Conservation (phyloP, 345 rosid genomes). For the Eucalyptus cloeziana region DNA sequence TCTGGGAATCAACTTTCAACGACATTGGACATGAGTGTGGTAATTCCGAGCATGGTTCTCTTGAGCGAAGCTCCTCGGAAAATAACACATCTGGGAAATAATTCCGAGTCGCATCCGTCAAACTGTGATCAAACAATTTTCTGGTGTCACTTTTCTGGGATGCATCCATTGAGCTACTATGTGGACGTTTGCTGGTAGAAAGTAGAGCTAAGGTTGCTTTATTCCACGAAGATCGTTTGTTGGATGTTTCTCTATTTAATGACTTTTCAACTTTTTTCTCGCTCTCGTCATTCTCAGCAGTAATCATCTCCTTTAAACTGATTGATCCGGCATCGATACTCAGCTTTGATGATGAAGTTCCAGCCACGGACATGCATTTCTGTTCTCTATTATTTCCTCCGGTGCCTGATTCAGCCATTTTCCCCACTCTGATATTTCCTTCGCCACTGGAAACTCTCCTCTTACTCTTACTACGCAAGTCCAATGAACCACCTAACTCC, state of each 20-base stretch:
- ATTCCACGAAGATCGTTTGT: conserved; percentile 12
- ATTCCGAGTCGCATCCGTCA: conserved; percentile 3
- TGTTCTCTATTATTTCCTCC: not conserved
- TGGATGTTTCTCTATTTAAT: conserved; percentile 6
- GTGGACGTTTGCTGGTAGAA: conserved; percentile 21
- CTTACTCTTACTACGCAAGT: not conserved
- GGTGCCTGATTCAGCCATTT: not conserved
- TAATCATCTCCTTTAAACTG: conserved; percentile 10
- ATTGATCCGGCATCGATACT: not conserved
- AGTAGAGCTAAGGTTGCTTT: conserved; percentile 31
- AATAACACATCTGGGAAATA: conserved; percentile 14
- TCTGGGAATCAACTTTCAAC: conserved; percentile 12
- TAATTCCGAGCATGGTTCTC: conserved; percentile 16
- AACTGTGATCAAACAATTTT: conserved; percentile 8
- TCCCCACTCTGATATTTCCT: not conserved
- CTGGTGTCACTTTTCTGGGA: not conserved
- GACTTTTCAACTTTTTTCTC: conserved; percentile 10
- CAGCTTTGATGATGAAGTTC: conserved; percentile 7
- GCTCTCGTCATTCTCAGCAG: conserved; percentile 2
- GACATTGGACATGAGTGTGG: conserved; percentile 44
- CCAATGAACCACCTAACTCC: not conserved
- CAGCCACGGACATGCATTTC: conserved; percentile 3
- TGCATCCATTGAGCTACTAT: not conserved
- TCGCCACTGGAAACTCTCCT: not conserved
- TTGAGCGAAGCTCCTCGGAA: conserved; percentile 1